Evolutionary conservation across 441 rosid species (phyloP).

Genomic region (Manihot esculenta): DNA sequence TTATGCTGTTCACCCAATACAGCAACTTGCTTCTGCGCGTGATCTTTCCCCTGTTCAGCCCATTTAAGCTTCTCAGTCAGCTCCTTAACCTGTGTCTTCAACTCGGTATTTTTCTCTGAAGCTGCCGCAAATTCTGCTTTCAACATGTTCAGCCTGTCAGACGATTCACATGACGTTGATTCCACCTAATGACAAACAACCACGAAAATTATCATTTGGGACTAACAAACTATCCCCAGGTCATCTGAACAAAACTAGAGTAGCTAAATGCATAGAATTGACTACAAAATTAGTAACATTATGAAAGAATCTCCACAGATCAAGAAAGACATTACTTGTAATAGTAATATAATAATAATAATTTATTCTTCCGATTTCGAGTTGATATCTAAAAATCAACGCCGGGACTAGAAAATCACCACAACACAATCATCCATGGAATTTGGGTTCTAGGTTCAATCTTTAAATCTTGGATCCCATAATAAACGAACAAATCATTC

Average conservation of each 20-base stretch:
- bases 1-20: slow-evolving; percentile 69
- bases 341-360: no score
- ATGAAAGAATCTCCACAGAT: no score
- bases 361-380: neutral
- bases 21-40: slow-evolving; percentile 67
- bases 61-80: slow-evolving; percentile 55
- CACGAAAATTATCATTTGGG: neutral
- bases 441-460: no score
- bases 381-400: neutral
- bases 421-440: no score
- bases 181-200: slow-evolving; percentile 19
- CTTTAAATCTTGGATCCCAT: no score
- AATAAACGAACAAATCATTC: neutral
- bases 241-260: neutral
- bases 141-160: slow-evolving; percentile 51
- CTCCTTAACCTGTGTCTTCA: slow-evolving; percentile 63
- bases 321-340: no score
- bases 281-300: no score
- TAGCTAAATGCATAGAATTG: no score
- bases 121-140: slow-evolving; percentile 56
- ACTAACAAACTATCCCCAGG: neutral
- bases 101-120: slow-evolving; percentile 61
- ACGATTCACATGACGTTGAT: slow-evolving; percentile 52
- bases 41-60: slow-evolving; percentile 69
- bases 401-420: neutral